Conservation (phyloP, 371 early-diverging fungal genomes). For the Mortierella sp. region DNA sequence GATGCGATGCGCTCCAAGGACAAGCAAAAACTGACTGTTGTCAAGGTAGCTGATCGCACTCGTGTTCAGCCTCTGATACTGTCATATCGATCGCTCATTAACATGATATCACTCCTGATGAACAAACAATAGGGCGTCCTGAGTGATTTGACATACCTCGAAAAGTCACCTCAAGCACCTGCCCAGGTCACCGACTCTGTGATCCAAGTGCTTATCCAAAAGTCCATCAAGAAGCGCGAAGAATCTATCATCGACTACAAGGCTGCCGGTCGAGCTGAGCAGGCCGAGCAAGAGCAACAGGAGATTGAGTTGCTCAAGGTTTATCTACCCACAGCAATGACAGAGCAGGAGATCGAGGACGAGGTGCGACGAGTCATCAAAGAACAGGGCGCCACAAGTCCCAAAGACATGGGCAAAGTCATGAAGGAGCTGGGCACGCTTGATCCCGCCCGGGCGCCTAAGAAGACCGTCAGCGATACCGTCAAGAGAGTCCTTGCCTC, state of each 20-base stretch:
- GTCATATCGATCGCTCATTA: not conserved
- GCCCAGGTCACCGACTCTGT: conserved; percentile 52
- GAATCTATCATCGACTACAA: conserved; percentile 74
- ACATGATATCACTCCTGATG: too few species aligned
- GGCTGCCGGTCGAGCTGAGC: conserved; percentile 71
- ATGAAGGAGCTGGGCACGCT: conserved; percentile 76
- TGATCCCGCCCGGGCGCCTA: conserved; percentile 71
- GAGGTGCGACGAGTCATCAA: conserved; percentile 63
- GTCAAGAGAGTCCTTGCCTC: conserved; percentile 65
- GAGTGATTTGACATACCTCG: conserved; percentile 78
- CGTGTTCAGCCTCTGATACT: not conserved
- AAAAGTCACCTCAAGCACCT: conserved; percentile 66
- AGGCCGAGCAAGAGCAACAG: conserved; percentile 68
- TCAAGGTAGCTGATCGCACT: conserved; percentile 56
- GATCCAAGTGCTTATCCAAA: conserved; percentile 73
- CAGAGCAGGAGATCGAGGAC: conserved; percentile 70
- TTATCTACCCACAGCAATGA: conserved; percentile 80
- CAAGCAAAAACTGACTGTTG: conserved; percentile 71
- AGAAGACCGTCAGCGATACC: conserved; percentile 70
- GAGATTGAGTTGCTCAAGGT: conserved; percentile 70
- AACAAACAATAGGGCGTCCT: conserved; percentile 56
- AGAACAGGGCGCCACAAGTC: conserved; percentile 61
- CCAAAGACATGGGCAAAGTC: conserved; percentile 80
- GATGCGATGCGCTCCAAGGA: conserved; percentile 78
- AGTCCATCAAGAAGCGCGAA: conserved; percentile 76